A percentile compares a stretch with the other conserved stretches of the same genome.
These are phyloP conservation scores for Taphrina confusa DNA, from an alignment of 1,139 yeast species.

Conservation along the genomic window DNA sequence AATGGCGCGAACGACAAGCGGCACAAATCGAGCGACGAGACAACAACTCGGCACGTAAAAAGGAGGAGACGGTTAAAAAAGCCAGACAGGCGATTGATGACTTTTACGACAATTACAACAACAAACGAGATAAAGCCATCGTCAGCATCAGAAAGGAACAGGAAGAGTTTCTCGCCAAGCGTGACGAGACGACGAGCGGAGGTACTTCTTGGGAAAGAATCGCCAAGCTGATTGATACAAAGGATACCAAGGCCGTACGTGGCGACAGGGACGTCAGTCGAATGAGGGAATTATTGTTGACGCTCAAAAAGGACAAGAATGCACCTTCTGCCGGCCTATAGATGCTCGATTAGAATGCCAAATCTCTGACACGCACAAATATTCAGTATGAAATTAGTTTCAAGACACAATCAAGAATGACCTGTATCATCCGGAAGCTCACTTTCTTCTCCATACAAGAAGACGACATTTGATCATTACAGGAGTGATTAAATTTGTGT, in stretches of 20 bases:
- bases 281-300: slow-evolving; percentile 65
- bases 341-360: no score
- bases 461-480: no score
- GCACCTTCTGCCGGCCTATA: slow-evolving; percentile 73
- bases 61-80: slow-evolving; percentile 66
- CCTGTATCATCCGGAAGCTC: no score
- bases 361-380: no score
- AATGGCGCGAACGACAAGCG: slow-evolving; percentile 81
- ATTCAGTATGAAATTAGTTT: no score
- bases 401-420: no score
- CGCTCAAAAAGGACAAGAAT: slow-evolving; percentile 65
- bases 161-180: slow-evolving; percentile 63
- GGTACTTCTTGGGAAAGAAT: slow-evolving; percentile 88
- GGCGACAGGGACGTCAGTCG: slow-evolving; percentile 66
- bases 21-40: slow-evolving; percentile 83
- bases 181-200: slow-evolving; percentile 72
- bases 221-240: slow-evolving; percentile 54
- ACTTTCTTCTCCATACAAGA: no score
- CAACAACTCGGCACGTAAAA: slow-evolving; percentile 64
- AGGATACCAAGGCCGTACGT: slow-evolving; percentile 51
- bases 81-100: slow-evolving; percentile 91
- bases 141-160: slow-evolving; percentile 70
- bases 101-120: slow-evolving; percentile 88
- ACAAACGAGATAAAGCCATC: slow-evolving; percentile 73
- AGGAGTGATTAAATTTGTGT: not conserved